Evolutionary conservation across 2,329 filamentous ascomycete species (phyloP), one percentile per base, ranked within the genome.

Genomic region (Hawksworthiomyces lignivorus): DNA sequence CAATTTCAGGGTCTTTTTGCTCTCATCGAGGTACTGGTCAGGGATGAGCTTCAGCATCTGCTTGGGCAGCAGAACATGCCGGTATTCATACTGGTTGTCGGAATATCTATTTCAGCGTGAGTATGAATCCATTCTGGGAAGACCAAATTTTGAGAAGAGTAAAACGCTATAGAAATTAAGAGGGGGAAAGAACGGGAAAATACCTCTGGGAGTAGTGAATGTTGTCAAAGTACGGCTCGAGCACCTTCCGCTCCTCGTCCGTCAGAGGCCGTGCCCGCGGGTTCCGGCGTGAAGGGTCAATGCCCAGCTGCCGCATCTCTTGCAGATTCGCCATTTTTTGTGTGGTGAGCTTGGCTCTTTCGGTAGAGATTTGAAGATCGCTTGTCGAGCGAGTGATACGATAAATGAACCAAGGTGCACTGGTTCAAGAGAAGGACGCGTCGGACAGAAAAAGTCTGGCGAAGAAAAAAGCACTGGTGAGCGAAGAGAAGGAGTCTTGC

Each of bases 1-100:
- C 53, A 98, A 70, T 70, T 97, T 98, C 63, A 98, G 68, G 6
- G 90, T 97, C 48, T 92, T 92, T 65, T 94, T 87, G 39, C 79
- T 70, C 38, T 80, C 75, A 43, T 61, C 58, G 32, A 59, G 56
- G 39, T 60, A 62, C 50, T 96, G 90, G 61, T 89, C 83, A 17
- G 92, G 92, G 53, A 98, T 97, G 30, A 79, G 84, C 67, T 97
- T 97, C 50, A 98, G 80, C 92, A 98, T 98, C 54, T 87, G 82
- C 68, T 98, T 98, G 32, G 92, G 92, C 22, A 98, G 79, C 64
- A 96, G 89, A 45, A 98, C 92, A 64, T 98, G 92, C 51, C 92
- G 86, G 68, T 98, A 98, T 67, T 98, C 92, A 64, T 82, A 95
- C 63, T 92, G 79, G 65, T 78, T 82, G 58, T 98, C 92, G 21